Percentiles rank a stretch among this genome's conserved stretches.
Evolutionary conservation across 208 protist species (phyloP).

Genomic region (Trypanosoma melophagium): DNA sequence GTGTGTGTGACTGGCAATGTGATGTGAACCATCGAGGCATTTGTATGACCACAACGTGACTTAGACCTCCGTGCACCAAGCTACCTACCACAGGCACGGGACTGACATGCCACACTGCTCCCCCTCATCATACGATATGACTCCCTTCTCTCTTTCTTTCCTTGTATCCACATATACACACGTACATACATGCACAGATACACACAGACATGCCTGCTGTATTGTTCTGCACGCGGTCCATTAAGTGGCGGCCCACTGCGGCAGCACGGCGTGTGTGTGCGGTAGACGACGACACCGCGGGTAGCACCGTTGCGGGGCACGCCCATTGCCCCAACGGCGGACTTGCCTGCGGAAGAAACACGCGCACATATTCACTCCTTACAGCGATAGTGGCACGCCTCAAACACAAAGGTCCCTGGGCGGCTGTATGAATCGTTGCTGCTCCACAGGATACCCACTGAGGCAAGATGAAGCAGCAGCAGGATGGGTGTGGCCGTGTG

Average conservation of each 20-base stretch:
- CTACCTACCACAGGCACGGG: conserved; percentile 31
- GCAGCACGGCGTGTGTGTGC: neutral
- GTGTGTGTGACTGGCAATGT: neutral
- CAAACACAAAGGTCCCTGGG: conserved; percentile 35
- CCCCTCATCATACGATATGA: neutral
- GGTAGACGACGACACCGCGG: neutral
- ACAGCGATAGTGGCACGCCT: conserved; percentile 8
- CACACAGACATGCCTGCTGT: neutral
- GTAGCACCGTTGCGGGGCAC: conserved; percentile 28
- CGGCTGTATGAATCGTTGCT: conserved; percentile 35
- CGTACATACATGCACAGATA: neutral
- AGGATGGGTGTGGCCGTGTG: neutral
- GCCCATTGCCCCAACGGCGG: conserved; percentile 26
- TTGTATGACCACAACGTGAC: conserved; percentile 29
- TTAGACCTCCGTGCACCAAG: conserved; percentile 30
- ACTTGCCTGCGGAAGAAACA: conserved; percentile 35
- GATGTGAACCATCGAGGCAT: conserved; percentile 27
- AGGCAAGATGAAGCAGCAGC: conserved; percentile 22
- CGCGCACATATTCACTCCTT: neutral
- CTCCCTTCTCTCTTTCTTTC: conserved; percentile 5
- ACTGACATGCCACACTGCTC: conserved; percentile 10
- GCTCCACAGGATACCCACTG: conserved; percentile 41
- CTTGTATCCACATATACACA: neutral
- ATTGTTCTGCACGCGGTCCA: conserved; percentile 14
- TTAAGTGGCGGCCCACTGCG: neutral